Evolutionary conservation across 2,329 filamentous ascomycete species (phyloP).

Genomic region (Delphinella strobiligena): DNA sequence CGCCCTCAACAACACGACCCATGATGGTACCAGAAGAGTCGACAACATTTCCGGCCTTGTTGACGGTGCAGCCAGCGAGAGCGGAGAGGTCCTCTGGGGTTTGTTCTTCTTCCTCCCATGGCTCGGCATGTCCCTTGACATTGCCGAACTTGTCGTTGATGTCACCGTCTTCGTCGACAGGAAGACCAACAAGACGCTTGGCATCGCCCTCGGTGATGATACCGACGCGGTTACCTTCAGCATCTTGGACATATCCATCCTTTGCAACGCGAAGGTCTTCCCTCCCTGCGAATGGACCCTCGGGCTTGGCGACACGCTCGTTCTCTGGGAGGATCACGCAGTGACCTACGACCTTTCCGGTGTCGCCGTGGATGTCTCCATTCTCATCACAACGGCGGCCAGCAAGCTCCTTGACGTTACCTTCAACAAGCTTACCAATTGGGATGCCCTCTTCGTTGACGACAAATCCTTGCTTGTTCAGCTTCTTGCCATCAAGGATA

Average conservation of each 20-base stretch:
- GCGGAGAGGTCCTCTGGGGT: conserved; percentile 42
- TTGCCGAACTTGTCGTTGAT: conserved; percentile 65
- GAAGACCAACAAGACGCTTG: conserved; percentile 59
- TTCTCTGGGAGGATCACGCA: conserved; percentile 46
- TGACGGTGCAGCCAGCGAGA: conserved; percentile 50
- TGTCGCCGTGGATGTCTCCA: conserved; percentile 44
- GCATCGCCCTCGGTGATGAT: conserved; percentile 57
- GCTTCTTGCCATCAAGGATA: conserved; percentile 38
- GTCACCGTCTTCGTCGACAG: conserved; percentile 72
- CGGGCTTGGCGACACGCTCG: conserved; percentile 43
- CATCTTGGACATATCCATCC: conserved; percentile 63
- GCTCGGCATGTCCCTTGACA: conserved; percentile 47
- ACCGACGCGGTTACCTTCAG: conserved; percentile 67
- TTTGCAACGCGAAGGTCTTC: conserved; percentile 53
- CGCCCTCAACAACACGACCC: conserved; percentile 46
- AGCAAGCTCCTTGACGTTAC: conserved; percentile 43
- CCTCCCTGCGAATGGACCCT: conserved; percentile 58
- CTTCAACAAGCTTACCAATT: conserved; percentile 44
- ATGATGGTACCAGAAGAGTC: conserved; percentile 47
- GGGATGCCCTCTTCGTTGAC: conserved; percentile 42
- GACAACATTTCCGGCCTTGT: conserved; percentile 52
- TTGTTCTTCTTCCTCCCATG: conserved; percentile 38
- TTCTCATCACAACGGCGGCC: conserved; percentile 44
- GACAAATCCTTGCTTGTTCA: conserved; percentile 49
- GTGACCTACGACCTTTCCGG: conserved; percentile 43